Evolutionary conservation across 2,329 filamentous ascomycete genomes (phyloP), one percentile per base, ranked within the genome.

Genomic region (Bipolaris sorokiniana): DNA sequence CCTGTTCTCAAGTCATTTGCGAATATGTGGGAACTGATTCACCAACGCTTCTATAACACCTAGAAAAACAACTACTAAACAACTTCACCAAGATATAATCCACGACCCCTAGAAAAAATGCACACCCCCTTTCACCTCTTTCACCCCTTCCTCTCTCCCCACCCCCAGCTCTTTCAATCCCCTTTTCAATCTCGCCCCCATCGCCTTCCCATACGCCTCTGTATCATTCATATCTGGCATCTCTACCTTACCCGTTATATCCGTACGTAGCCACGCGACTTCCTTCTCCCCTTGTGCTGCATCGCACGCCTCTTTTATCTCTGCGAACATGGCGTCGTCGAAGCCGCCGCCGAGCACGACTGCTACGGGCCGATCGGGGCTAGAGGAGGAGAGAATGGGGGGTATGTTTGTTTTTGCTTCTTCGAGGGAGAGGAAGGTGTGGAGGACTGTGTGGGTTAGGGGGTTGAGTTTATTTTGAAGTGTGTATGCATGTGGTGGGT

Each of bases 391-490:
- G n/a, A 54, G 20, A 7, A 54, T 11, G 2, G 23, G 34, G 2
- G 64, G 61, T 3, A 67, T 62, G 3, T 61, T 52, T 7, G 28
- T 31, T 13, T 48, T 41, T 20, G 55, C 59, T 9, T 50, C 48
- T 36, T 63, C 49, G 2, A 54, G 41, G 10, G 60, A 51, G 48
- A 62, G 52, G 7, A 61, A 45, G 40, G 66, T 46, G 41, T 66
- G 63, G 38, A 59, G 56, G 18, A 56, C 61, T 61, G 38, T 28
- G 7, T 1, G 26, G 9, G 28, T 2, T 5, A 22, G 28, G 9
- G 28, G 10, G 10, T 10, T 31, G 28, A 9, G 10, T 9, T 31
- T 31, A 31, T 10, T 31, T 31, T 31, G 10, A 10, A 3, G 7
- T 31, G 9, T 26, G 26, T 26, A 26, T 26, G 7, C 7, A 5